Evolutionary conservation across 176 grass and related monocot species (phyloP), one percentile per base, ranked within the genome.

Genomic region (Bothriochloa decipiens): DNA sequence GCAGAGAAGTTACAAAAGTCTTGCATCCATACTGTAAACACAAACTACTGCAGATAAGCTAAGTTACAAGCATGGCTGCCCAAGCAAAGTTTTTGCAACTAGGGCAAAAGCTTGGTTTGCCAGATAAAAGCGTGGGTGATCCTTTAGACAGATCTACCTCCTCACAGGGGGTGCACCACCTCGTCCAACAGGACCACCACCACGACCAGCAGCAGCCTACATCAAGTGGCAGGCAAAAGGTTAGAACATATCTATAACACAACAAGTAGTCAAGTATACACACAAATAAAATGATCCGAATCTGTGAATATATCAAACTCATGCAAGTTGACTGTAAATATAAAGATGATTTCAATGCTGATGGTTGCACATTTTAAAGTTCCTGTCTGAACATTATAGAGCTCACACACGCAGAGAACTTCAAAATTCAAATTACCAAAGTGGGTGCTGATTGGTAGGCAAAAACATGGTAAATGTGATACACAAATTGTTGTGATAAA

Each of bases 191-290:
- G 87, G 87, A 62, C 82, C 87, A n/a, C 87, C 87, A 0, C 82
- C 82, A 80, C 87, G 87, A 68, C 87, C 87, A 69, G 82, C 61
- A 76, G 82, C 82, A 42, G 87, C 76, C 87, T 89, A 41, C 47
- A 68, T 33, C 13, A 80, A 80, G 23, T 4, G 27, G 15, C 50
- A 80, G 20, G 27, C 14, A 35, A 18, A 83, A 33, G 52, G 29
- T 88, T 67, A 84, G 23, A 16, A 43, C 29, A 2, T 52, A 45
- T 32, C 4, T 14, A 68, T 70, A 40, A 12, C 46, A 68, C 60
- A 42, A 50, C 17, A 62, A 61, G 42, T 45, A 45, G 37, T 40
- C 5, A 40, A 7, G 55, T 58, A 25, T 3, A 5, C 10, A 33
- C 7, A 7, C 4, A 18, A 35, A 80, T n/a, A 26, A 70, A 11